Percentiles rank a stretch among this genome's conserved stretches.
Evolutionary conservation across 306 rosid species (phyloP).

Genomic region (Rosa multiflora): DNA sequence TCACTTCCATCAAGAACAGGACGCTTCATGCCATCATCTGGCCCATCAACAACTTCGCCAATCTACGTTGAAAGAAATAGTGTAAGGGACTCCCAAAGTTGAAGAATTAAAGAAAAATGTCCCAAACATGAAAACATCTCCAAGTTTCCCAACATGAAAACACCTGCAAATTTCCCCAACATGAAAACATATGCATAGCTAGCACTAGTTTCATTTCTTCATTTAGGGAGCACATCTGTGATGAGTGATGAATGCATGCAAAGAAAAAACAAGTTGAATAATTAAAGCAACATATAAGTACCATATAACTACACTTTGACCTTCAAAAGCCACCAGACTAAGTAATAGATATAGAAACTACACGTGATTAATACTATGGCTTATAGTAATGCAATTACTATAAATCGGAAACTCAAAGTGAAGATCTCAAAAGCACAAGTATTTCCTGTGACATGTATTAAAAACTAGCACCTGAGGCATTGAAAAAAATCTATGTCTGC

Average conservation of each 20-base stretch:
- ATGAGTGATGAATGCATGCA: neutral
- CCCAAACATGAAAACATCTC: neutral
- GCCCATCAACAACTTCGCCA: constrained; percentile 99
- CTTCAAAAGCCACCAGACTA: neutral
- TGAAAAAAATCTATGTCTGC: neutral
- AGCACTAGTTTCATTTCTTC: neutral
- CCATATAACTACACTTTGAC: neutral
- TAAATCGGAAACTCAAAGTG: neutral
- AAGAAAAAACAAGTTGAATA: neutral
- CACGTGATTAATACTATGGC: neutral
- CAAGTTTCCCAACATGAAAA: neutral
- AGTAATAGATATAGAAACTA: neutral
- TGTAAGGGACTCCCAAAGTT: neutral
- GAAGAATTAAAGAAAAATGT: neutral
- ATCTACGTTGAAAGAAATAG: constrained; percentile 39
- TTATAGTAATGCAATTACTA: neutral
- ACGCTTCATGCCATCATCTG: constrained; percentile 60
- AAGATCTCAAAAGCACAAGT: neutral
- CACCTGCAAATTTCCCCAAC: neutral
- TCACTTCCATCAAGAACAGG: constrained; percentile 70
- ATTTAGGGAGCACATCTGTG: neutral
- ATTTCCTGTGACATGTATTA: neutral
- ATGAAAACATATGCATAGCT: constrained; percentile 2
- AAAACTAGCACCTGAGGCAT: neutral
- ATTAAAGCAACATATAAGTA: neutral